Evolutionary conservation across 2,329 filamentous ascomycete genomes (phyloP), one percentile per base, ranked within the genome.

Genomic region (Trichoderma cornu-damae): DNA sequence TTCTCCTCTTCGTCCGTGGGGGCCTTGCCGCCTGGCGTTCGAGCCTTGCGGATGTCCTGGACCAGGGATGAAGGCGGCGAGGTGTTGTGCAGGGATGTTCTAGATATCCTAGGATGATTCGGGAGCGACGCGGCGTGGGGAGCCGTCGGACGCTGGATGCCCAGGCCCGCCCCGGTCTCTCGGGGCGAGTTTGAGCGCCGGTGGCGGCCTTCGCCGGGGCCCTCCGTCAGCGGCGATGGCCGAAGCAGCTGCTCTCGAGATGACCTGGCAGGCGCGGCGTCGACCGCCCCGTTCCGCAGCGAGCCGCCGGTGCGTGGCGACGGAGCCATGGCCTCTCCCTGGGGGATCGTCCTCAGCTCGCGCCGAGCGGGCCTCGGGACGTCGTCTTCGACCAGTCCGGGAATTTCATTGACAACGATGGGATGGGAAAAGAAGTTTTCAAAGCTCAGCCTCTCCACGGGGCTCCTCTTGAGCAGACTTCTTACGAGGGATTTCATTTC

Each of bases 371-470:
- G 68, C 57, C 69, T 75, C 1, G 81, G 81, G 20, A 85, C 62
- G 68, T 96, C 91, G 66, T 96, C 90, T 40, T 86, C 87, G 6
- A 91, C 85, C 28, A 96, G 75, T 5, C 87, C 89, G 0, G 91
- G 90, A 65, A 96, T 96, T 3, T 86, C 81, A 18, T 80, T 81
- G 11, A 81, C 83, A 52, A 96, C 83, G 28, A 94, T 85, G 28
- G 80, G 73, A 67, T 93, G 86, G 14, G 75, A 77, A 72, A 97
- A 97, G 69, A 96, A 94, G 61, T 87, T 84, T 51, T 90, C 85
- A 65, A 96, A 97, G 57, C 84, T 88, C 70, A 96, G 81, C 58
- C 94, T 82, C 70, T 96, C 90, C 4, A 89, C 84, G 0, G 94
- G 90, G 59, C 86, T 93, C 59, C 89, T 85, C 75, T 93, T 96